Percentiles rank a stretch among this genome's conserved stretches.
phyloP scores from a whole-genome alignment of 768 basidiomycete genomes.

The Boletellus sp. region DNA sequence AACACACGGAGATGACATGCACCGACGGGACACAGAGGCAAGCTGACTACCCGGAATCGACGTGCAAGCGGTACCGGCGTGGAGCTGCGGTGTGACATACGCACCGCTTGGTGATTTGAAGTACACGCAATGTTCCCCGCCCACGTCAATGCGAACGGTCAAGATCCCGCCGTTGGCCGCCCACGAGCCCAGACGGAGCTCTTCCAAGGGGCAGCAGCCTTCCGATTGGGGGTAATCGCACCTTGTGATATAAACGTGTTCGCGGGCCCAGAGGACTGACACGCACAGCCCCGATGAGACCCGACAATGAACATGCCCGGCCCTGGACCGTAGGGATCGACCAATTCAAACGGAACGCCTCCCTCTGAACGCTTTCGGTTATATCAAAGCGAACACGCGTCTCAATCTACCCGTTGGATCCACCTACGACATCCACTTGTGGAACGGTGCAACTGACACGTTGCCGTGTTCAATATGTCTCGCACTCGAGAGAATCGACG shows the following conservation, averaged over 20 bases:
- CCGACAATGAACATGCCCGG: not conserved
- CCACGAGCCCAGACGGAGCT: too few relatives aligned
- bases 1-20: constrained; percentile 29
- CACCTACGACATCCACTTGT: constrained; percentile 10
- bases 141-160: constrained; percentile 1
- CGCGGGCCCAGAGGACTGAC: constrained; percentile 18
- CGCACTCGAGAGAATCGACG: constrained; percentile 9
- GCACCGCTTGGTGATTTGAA: not conserved
- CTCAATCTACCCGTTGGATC: constrained; percentile 7
- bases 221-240: constrained; percentile 10
- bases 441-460: constrained; percentile 20
- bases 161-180: not conserved
- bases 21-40: constrained; percentile 18
- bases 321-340: constrained; percentile 14
- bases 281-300: constrained; percentile 18
- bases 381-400: constrained; percentile 2
- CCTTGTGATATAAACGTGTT: constrained; percentile 17
- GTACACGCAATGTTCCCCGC: constrained; percentile 4
- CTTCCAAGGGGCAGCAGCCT: not conserved
- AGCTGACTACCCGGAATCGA: constrained; percentile 14
- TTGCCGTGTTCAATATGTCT: constrained; percentile 8
- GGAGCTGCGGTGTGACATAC: constrained; percentile 9
- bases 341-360: constrained; percentile 14
- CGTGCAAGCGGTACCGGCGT: constrained; percentile 21
- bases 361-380: too few relatives aligned